Evolutionary conservation across 495 filamentous ascomycete species (phyloP).

Genomic region (Neurospora tetraspora): DNA sequence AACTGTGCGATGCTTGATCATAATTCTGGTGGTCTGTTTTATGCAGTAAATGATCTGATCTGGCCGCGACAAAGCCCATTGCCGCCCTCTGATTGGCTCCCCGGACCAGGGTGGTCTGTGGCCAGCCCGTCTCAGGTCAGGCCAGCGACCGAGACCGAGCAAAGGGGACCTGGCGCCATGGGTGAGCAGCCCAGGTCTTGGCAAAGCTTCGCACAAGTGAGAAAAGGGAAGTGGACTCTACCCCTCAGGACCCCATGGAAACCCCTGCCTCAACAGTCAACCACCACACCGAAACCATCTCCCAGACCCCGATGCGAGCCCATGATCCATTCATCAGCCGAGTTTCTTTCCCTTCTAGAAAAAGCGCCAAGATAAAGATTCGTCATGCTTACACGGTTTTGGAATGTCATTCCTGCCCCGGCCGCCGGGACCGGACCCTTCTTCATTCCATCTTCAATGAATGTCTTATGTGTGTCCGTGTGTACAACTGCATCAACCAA

Average conservation of each 20-base stretch:
- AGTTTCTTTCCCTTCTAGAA: not conserved
- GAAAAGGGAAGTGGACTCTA: not conserved
- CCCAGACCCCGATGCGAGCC: not conserved
- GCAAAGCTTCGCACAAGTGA: not conserved
- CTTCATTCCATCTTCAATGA: not conserved
- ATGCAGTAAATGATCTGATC: not conserved
- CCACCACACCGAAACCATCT: not conserved
- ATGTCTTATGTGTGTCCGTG: not conserved
- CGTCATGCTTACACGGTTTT: not conserved
- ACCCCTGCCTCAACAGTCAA: not conserved
- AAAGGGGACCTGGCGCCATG: not conserved
- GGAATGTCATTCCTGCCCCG: not conserved
- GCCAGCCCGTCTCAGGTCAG: not conserved
- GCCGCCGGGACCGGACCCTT: not conserved
- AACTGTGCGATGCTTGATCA: not conserved
- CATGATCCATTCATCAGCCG: not conserved
- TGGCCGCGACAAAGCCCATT: not conserved
- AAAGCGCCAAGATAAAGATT: not conserved
- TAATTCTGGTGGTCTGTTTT: not conserved
- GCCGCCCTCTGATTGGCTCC: not conserved
- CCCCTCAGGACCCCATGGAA: not conserved
- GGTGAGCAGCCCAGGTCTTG: not conserved
- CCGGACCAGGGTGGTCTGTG: not conserved
- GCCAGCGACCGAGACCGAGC: not conserved
- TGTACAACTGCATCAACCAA: not conserved